Conservation (phyloP, 2,329 filamentous ascomycete genomes). For the Cercospora janseana region DNA sequence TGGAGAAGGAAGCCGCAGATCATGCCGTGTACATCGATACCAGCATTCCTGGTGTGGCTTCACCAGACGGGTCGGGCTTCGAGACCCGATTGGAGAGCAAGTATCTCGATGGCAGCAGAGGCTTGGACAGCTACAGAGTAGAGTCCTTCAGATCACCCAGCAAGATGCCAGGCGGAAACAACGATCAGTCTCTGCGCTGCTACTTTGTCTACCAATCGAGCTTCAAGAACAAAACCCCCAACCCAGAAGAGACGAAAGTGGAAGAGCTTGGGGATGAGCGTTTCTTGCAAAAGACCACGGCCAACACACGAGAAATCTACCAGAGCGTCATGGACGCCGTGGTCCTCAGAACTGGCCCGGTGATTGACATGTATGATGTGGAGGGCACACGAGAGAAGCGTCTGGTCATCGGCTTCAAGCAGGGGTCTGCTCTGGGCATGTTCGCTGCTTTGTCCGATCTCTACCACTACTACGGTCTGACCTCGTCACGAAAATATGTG, state of each 20-base stretch:
- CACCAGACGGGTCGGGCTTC: conserved; percentile 78
- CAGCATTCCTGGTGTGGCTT: conserved; percentile 79
- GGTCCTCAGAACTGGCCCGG: conserved; percentile 80
- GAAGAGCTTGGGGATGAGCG: conserved; percentile 89
- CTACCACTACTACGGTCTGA: conserved; percentile 98
- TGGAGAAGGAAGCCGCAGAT: conserved; percentile 92
- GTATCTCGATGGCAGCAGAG: conserved; percentile 78
- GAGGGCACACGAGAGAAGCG: conserved; percentile 89
- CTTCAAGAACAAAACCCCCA: conserved; percentile 74
- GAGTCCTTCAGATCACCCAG: conserved; percentile 95
- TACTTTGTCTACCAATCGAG: conserved; percentile 99
- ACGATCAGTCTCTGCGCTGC: conserved; percentile 80
- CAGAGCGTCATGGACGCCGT: conserved; percentile 87
- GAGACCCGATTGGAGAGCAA: conserved; percentile 92
- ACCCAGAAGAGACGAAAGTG: conserved; percentile 76
- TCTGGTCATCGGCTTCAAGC: conserved; percentile 90
- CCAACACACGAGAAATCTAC: conserved; percentile 94
- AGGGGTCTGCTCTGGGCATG: conserved; percentile 84
- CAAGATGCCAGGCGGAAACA: conserved; percentile 67
- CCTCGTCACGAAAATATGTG: conserved; percentile 93
- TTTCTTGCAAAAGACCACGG: conserved; percentile 92
- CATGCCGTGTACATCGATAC: conserved; percentile 99
- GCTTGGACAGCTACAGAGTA: conserved; percentile 77
- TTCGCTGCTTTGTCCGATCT: conserved; percentile 94
- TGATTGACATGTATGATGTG: conserved; percentile 97